Evolutionary conservation across 345 rosid genomes (phyloP).

Genomic region (Pistacia atlantica): DNA sequence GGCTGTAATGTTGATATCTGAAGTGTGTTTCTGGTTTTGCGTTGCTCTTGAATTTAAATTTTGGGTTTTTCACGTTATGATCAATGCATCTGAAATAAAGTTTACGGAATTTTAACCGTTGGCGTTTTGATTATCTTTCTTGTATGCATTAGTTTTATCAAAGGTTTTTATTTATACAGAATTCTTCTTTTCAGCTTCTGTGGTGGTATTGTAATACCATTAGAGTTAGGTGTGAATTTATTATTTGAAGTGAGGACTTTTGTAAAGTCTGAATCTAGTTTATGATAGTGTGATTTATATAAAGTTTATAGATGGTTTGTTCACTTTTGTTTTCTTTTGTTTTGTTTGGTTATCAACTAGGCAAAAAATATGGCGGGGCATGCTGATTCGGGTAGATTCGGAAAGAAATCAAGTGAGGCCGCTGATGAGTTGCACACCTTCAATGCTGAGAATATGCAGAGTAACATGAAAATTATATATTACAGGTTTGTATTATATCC

Average conservation of each 20-base stretch:
- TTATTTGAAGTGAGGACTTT: neutral
- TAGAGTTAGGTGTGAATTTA: neutral
- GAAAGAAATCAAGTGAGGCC: constrained; percentile 62
- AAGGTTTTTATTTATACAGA: neutral
- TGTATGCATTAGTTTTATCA: neutral
- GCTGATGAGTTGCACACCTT: constrained; percentile 62
- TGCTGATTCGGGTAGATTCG: constrained; percentile 51
- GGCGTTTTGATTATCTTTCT: neutral
- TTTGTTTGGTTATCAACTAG: constrained; percentile 6
- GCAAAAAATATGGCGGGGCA: constrained; percentile 53
- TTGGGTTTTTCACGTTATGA: neutral
- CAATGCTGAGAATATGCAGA: constrained; percentile 81
- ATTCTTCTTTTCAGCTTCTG: no score
- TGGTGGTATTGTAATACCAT: neutral
- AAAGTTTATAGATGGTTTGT: neutral
- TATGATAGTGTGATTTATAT: neutral
- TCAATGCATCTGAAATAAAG: neutral
- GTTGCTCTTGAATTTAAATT: neutral
- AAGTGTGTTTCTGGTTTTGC: neutral
- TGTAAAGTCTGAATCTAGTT: neutral
- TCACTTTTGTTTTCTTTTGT: neutral
- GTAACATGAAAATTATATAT: constrained; percentile 85
- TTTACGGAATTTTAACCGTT: neutral
- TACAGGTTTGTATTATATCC: constrained; percentile 63
- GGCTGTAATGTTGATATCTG: neutral